Conservation (phyloP, 164 flowering plant species). For the Nelumbo lutea region DNA sequence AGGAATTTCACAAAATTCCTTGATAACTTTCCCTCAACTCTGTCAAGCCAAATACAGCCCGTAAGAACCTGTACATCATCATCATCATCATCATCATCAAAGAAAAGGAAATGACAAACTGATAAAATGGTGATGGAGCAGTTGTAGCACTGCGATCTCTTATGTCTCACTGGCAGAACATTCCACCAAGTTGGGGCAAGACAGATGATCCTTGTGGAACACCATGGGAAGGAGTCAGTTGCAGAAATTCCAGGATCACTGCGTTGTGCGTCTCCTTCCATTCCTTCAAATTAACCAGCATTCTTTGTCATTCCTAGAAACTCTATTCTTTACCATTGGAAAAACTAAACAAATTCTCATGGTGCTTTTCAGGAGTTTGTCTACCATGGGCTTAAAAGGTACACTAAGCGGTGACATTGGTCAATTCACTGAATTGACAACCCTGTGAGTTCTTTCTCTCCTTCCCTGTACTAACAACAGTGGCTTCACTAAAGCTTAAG, state of each 20-base stretch:
- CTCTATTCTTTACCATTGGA: too few species aligned
- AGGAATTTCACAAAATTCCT: too few species aligned
- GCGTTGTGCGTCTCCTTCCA: slow-evolving; percentile 47
- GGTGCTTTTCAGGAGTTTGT: slow-evolving; percentile 51
- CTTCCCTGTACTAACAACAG: too few species aligned
- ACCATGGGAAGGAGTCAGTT: slow-evolving; percentile 82
- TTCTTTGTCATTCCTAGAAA: too few species aligned
- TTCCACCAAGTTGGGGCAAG: slow-evolving; percentile 74
- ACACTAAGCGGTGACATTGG: slow-evolving; percentile 69
- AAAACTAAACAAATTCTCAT: too few species aligned
- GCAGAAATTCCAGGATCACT: slow-evolving; percentile 61
- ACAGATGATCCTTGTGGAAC: slow-evolving; percentile 72
- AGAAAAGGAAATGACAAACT: too few species aligned
- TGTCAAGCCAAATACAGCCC: too few species aligned
- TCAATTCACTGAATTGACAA: slow-evolving; percentile 56
- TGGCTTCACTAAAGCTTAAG: too few species aligned
- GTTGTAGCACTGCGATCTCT: slow-evolving; percentile 51
- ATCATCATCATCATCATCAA: too few species aligned
- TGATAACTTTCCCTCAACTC: too few species aligned
- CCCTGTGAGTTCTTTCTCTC: slow-evolving; percentile 50
- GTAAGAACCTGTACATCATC: too few species aligned
- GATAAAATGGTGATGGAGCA: slow-evolving; percentile 24
- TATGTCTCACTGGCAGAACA: slow-evolving; percentile 50
- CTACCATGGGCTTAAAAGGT: slow-evolving; percentile 73
- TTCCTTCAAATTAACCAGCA: too few species aligned